Evolutionary conservation across 106 monocot genomes (phyloP).

Genomic region (Agapanthus africanus): DNA sequence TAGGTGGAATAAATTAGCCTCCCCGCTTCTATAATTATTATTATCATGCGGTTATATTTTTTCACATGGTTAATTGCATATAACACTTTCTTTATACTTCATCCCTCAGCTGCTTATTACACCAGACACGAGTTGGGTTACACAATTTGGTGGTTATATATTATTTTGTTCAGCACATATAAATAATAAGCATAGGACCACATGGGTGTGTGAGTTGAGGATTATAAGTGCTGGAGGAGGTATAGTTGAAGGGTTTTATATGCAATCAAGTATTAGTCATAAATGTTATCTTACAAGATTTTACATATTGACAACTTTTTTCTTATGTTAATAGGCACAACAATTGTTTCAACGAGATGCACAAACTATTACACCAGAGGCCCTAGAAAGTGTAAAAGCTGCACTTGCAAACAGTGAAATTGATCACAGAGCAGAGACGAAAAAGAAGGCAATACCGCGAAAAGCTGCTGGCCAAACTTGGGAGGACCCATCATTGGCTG

Average conservation of each 20-base stretch:
- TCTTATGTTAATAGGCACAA: constrained; percentile 68
- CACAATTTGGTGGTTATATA: neutral
- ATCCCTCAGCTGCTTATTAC: neutral
- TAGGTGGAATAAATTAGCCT: too few relatives aligned
- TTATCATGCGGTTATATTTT: too few relatives aligned
- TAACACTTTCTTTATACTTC: too few relatives aligned
- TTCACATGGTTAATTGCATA: too few relatives aligned
- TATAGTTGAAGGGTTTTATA: neutral
- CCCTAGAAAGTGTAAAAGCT: constrained; percentile 89
- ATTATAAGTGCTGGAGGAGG: neutral
- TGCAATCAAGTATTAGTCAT: neutral
- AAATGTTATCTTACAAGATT: neutral
- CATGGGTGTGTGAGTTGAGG: neutral
- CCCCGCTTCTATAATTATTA: too few relatives aligned
- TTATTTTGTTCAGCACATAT: neutral
- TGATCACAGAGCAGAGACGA: constrained; percentile 73
- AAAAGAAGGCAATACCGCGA: constrained; percentile 81
- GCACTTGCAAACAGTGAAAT: constrained; percentile 86
- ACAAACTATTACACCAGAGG: constrained; percentile 94
- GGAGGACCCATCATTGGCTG: constrained; percentile 89
- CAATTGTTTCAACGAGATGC: constrained; percentile 94
- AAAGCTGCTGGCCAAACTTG: constrained; percentile 87
- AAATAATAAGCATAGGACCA: too few relatives aligned
- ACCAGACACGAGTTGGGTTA: too few relatives aligned
- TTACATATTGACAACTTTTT: neutral